Base-by-base conservation (phyloP, 2,329 filamentous ascomycete genomes). In the Macrophomina tecta region DNA sequence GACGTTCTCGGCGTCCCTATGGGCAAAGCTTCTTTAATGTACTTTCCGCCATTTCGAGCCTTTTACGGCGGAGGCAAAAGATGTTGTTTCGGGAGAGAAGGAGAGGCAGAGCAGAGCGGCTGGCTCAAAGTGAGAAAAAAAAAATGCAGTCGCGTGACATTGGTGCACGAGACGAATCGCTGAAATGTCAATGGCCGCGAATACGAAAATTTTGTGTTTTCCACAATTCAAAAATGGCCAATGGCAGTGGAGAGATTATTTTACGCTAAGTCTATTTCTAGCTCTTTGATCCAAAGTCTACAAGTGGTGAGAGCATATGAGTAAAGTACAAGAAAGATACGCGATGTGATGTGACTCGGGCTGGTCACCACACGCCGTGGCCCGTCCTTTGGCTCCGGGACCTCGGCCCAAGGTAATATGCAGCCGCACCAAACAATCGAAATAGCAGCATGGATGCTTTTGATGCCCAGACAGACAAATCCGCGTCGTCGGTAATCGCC, bases 341-440 rank as follows among this genome's bases (percentile, higher is more conserved):
- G 38, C 45, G 53, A 58, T 58, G 36, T 42, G 18, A 45, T 58
- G 23, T 45, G 53, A 58, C 30, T n/a, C 34, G 53, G 14, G 36
- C 36, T 18, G 12, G 18, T 14, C 23, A 12, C 18, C 42, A n/a
- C 9, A 45, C 12, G 3, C 2, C 8, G 53, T 6, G 16, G 18
- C 3, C 9, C 12, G 38, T 28, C 30, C 8, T 9, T 8, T 38
- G 36, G 12, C 30, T 23, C 53, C 14, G 9, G n/a, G 11, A 40
- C n/a, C 38, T 42, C 53, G 23, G 53, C 8, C 53, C 53, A 58
- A 45, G 53, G 38, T 38, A 38, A 36, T 28, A 5, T 40, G 52
- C 32, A 58, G 42, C 23, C 5, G 11, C n/a, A 9, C 9, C n/a
- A 42, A 40, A 18, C 14, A 16, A 30, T 14, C 9, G 38, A 58